These are phyloP conservation scores for Chionographis japonica DNA, from an alignment of 106 monocot species.

Conservation along the genomic window DNA sequence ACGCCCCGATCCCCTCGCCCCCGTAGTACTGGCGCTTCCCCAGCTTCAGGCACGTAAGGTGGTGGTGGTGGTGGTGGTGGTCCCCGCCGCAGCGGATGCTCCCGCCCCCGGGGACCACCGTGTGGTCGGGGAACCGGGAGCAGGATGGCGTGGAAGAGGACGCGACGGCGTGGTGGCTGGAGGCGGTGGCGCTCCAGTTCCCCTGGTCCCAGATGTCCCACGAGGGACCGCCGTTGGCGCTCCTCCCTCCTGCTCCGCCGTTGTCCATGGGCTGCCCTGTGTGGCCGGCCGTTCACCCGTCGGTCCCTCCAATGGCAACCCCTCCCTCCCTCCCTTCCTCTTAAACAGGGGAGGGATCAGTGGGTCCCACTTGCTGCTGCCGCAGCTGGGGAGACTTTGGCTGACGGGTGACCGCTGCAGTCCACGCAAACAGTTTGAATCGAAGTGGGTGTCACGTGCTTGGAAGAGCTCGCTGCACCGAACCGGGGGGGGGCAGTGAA, in stretches of 20 bases:
- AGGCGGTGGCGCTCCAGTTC: conserved; percentile 3
- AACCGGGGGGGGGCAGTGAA: not conserved
- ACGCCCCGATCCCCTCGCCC: not conserved
- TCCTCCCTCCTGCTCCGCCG: not conserved
- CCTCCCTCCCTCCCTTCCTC: too few species aligned
- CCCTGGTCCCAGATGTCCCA: not conserved
- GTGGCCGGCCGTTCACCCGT: too few species aligned
- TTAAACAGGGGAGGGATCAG: not conserved
- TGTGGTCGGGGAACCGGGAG: conserved; percentile 3
- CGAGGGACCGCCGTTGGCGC: not conserved
- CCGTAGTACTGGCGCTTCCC: conserved; percentile 70
- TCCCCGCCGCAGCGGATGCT: not conserved
- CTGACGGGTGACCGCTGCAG: not conserved
- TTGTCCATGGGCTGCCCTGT: conserved; percentile 1
- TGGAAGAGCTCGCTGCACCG: not conserved
- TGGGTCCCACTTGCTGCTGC: too few species aligned
- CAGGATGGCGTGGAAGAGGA: conserved; percentile 1
- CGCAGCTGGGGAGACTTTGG: not conserved
- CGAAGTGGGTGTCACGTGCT: conserved; percentile 21
- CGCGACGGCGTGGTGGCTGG: not conserved
- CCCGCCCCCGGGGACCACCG: not conserved
- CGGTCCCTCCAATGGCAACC: too few species aligned
- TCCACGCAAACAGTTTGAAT: too few species aligned
- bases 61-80: conserved; percentile 18
- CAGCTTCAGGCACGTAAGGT: conserved; percentile 65